phyloP scores from a whole-genome alignment of 2,329 filamentous ascomycete genomes.

The Elsinoe fawcettii region DNA sequence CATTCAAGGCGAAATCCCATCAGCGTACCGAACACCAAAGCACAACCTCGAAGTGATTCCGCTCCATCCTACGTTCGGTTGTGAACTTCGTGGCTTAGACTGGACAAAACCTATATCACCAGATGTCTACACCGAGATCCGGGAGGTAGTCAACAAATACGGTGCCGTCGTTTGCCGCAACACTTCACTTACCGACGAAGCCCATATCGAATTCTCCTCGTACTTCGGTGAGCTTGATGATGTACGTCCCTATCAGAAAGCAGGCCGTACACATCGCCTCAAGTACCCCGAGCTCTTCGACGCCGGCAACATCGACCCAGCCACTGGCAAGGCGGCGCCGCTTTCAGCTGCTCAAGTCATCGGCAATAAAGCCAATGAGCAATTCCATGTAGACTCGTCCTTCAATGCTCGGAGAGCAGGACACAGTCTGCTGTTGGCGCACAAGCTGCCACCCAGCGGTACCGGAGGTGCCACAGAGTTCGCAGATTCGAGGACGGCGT shows the following conservation, averaged over 20 bases:
- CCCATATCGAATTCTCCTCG: slow-evolving; percentile 45
- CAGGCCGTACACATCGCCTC: slow-evolving; percentile 43
- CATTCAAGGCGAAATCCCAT: background rate
- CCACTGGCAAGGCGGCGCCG: background rate
- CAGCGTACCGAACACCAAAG: background rate
- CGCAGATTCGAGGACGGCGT: slow-evolving; percentile 47
- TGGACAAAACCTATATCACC: slow-evolving; percentile 19
- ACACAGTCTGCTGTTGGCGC: slow-evolving; percentile 46
- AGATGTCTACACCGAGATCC: slow-evolving; percentile 20
- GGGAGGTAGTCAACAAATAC: slow-evolving; percentile 35
- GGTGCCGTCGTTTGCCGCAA: slow-evolving; percentile 47
- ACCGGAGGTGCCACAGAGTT: slow-evolving; percentile 48
- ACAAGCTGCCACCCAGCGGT: slow-evolving; percentile 41
- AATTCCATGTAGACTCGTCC: slow-evolving; percentile 50
- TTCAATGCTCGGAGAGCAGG: slow-evolving; percentile 49
- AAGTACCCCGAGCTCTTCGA: slow-evolving; percentile 49
- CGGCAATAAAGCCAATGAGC: slow-evolving; percentile 36
- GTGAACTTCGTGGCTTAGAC: slow-evolving; percentile 18
- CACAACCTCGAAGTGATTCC: background rate
- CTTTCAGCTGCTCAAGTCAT: slow-evolving; percentile 18
- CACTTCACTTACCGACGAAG: slow-evolving; percentile 43
- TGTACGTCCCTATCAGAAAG: slow-evolving; percentile 42
- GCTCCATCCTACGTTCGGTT: slow-evolving; percentile 19
- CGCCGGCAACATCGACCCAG: slow-evolving; percentile 45
- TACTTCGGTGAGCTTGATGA: slow-evolving; percentile 51